Conservation (phyloP, 805 yeast species). For the Wickerhamiella qilinensis region DNA sequence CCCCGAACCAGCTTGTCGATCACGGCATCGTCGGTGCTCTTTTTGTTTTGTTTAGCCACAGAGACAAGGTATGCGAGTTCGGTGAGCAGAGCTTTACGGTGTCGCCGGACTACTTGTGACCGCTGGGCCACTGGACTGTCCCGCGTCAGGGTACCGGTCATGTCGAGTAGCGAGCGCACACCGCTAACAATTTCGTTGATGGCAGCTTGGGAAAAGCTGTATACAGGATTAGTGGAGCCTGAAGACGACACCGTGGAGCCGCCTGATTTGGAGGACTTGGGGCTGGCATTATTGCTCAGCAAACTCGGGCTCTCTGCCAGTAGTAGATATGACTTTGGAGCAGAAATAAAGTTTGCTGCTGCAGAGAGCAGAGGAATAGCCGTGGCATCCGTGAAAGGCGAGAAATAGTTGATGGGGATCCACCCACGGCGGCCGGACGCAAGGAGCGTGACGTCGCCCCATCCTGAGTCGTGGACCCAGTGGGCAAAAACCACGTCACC, state of each 20-base stretch:
- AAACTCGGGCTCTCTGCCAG: background rate
- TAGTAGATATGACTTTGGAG: conserved; percentile 20
- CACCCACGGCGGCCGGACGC: conserved; percentile 25
- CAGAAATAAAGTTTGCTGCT: conserved; percentile 20
- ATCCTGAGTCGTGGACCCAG: conserved; percentile 26
- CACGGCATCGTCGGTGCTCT: conserved; percentile 17
- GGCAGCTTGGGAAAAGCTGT: conserved; percentile 22
- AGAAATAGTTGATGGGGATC: conserved; percentile 28
- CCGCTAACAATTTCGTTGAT: conserved; percentile 25
- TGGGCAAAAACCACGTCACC: conserved; percentile 25
- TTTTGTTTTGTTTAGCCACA: conserved; percentile 21
- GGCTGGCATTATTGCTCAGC: conserved; percentile 1
- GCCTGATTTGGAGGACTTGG: background rate
- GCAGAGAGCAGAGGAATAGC: conserved; percentile 24
- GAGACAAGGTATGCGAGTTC: conserved; percentile 26
- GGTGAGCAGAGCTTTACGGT: conserved; percentile 23
- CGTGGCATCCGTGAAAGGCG: conserved; percentile 22
- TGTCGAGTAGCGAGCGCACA: conserved; percentile 22
- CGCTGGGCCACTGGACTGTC: conserved; percentile 19
- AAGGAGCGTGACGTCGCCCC: conserved; percentile 28
- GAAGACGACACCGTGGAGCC: conserved; percentile 1
- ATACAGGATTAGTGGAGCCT: conserved; percentile 1
- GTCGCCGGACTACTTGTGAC: conserved; percentile 18
- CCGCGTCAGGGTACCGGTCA: conserved; percentile 21
- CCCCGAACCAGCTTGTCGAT: conserved; percentile 20